Percentiles rank a stretch among this genome's conserved stretches.
Evolutionary conservation across 2,329 filamentous ascomycete species (phyloP).

Genomic region (Hypoxylon rubiginosum): DNA sequence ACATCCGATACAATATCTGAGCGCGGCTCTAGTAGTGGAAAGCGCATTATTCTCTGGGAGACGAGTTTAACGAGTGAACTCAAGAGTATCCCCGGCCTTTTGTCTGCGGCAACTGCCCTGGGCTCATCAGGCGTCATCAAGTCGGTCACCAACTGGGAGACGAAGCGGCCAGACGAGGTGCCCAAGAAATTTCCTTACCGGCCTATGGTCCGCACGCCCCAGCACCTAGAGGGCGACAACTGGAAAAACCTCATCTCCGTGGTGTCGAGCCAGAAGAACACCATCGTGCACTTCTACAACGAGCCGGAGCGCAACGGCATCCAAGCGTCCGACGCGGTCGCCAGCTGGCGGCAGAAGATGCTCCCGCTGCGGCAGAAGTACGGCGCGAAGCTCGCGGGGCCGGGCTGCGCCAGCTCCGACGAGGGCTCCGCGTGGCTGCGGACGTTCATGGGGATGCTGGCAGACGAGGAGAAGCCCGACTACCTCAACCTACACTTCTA

Average conservation of each 20-base stretch:
- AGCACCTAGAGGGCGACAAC: constrained; percentile 53
- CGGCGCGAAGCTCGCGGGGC: constrained; percentile 55
- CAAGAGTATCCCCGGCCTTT: constrained; percentile 11
- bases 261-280: constrained; percentile 28
- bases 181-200: constrained; percentile 56
- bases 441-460: constrained; percentile 53
- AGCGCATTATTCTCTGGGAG: constrained; percentile 43
- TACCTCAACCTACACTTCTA: constrained; percentile 60
- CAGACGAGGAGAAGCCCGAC: constrained; percentile 54
- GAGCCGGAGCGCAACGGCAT: constrained; percentile 58
- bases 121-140: constrained; percentile 19
- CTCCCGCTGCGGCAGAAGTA: constrained; percentile 47
- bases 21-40: constrained; percentile 20
- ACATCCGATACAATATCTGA: constrained; percentile 10
- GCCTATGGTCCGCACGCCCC: constrained; percentile 56
- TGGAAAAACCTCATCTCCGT: constrained; percentile 51
- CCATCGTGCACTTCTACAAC: constrained; percentile 60
- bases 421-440: constrained; percentile 55
- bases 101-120: constrained; percentile 23
- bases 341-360: constrained; percentile 54
- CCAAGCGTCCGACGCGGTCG: constrained; percentile 51
- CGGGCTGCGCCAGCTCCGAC: constrained; percentile 55
- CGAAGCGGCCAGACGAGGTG: constrained; percentile 37
- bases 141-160: constrained; percentile 40
- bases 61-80: constrained; percentile 30